Conservation (phyloP, 148 eudicot species). For the Silene uniflora region DNA sequence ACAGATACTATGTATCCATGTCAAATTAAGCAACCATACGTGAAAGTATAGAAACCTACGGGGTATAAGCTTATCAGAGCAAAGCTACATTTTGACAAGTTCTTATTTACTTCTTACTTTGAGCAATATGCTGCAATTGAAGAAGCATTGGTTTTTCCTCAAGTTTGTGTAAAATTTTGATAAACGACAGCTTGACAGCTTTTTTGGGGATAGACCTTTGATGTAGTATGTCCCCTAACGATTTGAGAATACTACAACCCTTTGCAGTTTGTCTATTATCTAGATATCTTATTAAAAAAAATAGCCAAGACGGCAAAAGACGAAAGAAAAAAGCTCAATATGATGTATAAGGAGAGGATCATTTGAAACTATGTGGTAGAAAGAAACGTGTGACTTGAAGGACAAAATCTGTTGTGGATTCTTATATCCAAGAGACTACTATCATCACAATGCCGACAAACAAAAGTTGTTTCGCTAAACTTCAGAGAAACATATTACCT, state of each 20-base stretch:
- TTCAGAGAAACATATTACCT: constrained; percentile 43
- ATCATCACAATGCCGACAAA: not conserved
- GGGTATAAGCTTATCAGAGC: no score
- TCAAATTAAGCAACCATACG: no score
- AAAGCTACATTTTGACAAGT: no score
- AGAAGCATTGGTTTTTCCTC: not conserved
- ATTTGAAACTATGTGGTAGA: no score
- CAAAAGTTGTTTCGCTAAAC: not conserved
- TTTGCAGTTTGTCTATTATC: not conserved
- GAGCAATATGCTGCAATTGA: not conserved
- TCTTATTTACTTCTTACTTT: not conserved
- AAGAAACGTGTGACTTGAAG: no score
- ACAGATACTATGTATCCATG: no score
- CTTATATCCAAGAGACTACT: not conserved
- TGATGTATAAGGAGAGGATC: not conserved
- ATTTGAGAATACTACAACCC: not conserved
- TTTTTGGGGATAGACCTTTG: not conserved
- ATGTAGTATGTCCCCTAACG: not conserved
- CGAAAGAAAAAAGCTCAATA: not conserved
- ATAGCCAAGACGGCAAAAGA: not conserved
- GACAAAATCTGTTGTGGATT: no score
- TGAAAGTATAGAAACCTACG: no score
- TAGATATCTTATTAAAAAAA: not conserved
- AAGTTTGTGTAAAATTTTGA: not conserved
- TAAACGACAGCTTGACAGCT: not conserved